phyloP scores from a whole-genome alignment of 2,329 filamentous ascomycete species.

The Dendryphion nanum region DNA sequence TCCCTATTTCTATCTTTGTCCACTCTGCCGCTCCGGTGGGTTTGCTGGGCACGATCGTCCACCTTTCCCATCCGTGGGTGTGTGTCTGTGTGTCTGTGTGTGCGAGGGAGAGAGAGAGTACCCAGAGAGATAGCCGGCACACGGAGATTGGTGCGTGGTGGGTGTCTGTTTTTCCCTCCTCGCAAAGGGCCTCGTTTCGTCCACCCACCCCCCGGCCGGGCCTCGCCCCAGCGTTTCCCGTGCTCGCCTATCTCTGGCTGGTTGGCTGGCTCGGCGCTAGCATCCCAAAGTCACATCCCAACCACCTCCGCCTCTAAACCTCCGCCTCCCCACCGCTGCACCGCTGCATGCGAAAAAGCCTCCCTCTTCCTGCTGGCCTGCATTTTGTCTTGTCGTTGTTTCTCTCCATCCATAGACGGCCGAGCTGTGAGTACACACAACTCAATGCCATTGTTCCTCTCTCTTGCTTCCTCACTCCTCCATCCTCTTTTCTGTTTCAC shows the following conservation, averaged over 20 bases:
- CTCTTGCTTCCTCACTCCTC: neutral
- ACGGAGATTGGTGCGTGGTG: no score
- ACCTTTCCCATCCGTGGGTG: no score
- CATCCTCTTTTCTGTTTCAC: no score
- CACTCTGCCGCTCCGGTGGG: no score
- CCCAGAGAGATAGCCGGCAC: no score
- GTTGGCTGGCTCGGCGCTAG: neutral
- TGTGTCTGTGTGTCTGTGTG: no score
- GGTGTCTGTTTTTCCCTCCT: no score
- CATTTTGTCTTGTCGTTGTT: neutral
- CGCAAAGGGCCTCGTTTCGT: no score
- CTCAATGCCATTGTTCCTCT: neutral
- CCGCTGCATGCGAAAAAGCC: neutral
- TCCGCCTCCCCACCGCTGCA: neutral
- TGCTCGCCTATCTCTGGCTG: conserved; percentile 36
- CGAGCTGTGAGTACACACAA: neutral
- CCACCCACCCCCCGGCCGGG: neutral
- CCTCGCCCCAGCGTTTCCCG: conserved; percentile 28
- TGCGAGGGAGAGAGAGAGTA: no score
- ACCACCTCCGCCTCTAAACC: neutral
- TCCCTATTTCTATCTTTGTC: no score
- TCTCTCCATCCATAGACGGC: neutral
- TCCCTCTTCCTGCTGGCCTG: neutral
- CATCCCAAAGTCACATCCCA: neutral
- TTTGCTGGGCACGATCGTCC: no score